Evolutionary conservation across 1,139 yeast genomes (phyloP).

Genomic region (Diutina siamensis): DNA sequence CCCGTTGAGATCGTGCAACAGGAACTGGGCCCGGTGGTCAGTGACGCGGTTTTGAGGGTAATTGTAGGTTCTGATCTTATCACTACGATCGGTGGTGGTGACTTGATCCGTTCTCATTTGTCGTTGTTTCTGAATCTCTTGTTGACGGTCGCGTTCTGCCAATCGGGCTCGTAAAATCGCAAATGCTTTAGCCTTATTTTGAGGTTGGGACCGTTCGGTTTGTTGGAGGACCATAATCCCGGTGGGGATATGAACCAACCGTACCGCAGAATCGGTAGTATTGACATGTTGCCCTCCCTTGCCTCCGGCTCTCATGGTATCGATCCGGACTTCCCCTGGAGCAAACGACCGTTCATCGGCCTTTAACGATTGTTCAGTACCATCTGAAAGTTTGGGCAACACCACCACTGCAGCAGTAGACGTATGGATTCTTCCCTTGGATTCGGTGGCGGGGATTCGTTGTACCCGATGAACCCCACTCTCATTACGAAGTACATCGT

Average conservation of each 20-base stretch:
- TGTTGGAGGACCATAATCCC: constrained; percentile 87
- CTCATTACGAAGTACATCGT: constrained; percentile 63
- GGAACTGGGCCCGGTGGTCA: constrained; percentile 81
- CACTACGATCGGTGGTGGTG: constrained; percentile 79
- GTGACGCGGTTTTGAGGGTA: constrained; percentile 88
- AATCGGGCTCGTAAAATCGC: constrained; percentile 69
- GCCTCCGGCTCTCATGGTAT: constrained; percentile 94
- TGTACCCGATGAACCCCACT: constrained; percentile 97
- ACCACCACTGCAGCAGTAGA: constrained; percentile 95
- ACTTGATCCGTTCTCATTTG: constrained; percentile 73
- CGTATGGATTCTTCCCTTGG: constrained; percentile 90
- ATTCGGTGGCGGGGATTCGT: constrained; percentile 84
- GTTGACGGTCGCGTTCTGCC: constrained; percentile 68
- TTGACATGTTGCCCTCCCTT: constrained; percentile 99
- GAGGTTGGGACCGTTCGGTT: constrained; percentile 91
- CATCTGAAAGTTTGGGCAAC: constrained; percentile 63
- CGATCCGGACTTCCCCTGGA: constrained; percentile 83
- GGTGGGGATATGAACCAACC: constrained; percentile 85
- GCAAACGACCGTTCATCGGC: constrained; percentile 66
- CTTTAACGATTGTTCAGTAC: constrained; percentile 43
- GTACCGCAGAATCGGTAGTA: constrained; percentile 94
- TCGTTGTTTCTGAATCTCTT: constrained; percentile 54
- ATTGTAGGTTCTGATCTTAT: constrained; percentile 88
- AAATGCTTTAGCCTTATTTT: constrained; percentile 91
- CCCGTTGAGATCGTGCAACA: constrained; percentile 70